Percentiles rank a stretch among this genome's conserved stretches.
These are phyloP conservation scores for Oryza punctata DNA, from an alignment of 176 grass and related monocot genomes.

Conservation along the genomic window DNA sequence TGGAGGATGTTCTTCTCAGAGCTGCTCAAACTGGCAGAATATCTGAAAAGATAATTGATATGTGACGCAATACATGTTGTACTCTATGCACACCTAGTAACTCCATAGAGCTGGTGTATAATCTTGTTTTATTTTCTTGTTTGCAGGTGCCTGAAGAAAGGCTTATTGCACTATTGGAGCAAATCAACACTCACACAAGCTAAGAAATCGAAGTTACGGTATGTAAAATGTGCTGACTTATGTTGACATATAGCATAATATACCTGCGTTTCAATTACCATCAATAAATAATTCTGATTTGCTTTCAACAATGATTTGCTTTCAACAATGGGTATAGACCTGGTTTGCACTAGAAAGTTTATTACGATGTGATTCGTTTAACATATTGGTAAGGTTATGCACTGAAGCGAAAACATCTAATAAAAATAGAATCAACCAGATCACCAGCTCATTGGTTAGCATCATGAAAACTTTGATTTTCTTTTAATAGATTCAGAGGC, in stretches of 20 bases:
- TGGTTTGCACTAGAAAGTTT: not conserved
- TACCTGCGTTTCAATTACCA: not conserved
- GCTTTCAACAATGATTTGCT: no score
- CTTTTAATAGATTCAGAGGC: conserved; percentile 76
- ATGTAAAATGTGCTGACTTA: conserved; percentile 38
- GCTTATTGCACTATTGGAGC: conserved; percentile 77
- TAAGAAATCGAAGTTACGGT: conserved; percentile 86
- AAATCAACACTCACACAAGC: conserved; percentile 78
- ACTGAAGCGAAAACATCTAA: not conserved
- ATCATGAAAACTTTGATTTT: not conserved
- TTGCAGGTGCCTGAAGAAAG: conserved; percentile 84
- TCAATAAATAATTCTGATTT: not conserved
- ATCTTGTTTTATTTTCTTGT: conserved; percentile 40
- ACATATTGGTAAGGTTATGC: no score
- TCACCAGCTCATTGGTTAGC: not conserved
- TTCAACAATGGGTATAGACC: not conserved
- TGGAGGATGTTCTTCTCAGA: conserved; percentile 92
- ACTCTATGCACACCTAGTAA: not conserved
- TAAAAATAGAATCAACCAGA: not conserved
- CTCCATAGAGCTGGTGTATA: not conserved
- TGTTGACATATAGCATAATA: not conserved
- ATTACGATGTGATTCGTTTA: not conserved
- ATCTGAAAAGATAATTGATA: conserved; percentile 71
- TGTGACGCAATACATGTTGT: not conserved
- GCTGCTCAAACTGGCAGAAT: conserved; percentile 88